Base-by-base conservation (phyloP, 2,329 filamentous ascomycete genomes). In the Trichoderma harzianum region DNA sequence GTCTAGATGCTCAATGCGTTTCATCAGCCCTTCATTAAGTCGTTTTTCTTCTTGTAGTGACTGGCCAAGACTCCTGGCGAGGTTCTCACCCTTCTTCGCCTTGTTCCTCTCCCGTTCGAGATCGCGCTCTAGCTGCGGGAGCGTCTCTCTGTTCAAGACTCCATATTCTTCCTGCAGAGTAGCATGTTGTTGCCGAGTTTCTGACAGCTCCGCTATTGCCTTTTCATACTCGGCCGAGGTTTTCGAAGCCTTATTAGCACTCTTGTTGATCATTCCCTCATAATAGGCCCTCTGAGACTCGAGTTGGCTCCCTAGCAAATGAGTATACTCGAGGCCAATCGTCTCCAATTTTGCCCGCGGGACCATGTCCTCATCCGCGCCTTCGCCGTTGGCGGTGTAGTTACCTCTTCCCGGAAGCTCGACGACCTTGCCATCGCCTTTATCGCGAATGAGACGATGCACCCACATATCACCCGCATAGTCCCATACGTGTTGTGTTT, bases 401-500 rank as follows among this genome's bases (percentile, higher is more conserved):
- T 76, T 77, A 21, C 78, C 84, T 72, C 86, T 84, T 3, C 88
- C 87, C 0, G 94, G 93, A n/a, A 98, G 86, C 80, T 98, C 95
- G 21, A 98, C 92, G 3, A 97, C 87, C 80, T 97, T 97, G 28
- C 93, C 93, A 79, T 97, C 94, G 11, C 93, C 91, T 83, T 98
- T 97, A 78, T 94, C 94, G 75, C 97, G 92, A 70, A 99, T 97
- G 66, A 98, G 89, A 11, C 96, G 91, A 81, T 99, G 96, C 63
- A 98, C 96, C 86, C 97, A 99, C 78, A 92, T 93, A 78, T 99
- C 96, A 5, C 93, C 94, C 0, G 93, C 93, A 75, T 99, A 99
- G 81, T 99, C 96, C 96, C 96, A 99, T 1, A 99, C 95, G 76
- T 97, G 92, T 80, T 99, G 95, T 0, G 94, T 97, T 73, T 92